Conservation (phyloP, 2,329 filamentous ascomycete genomes). For the Xylariaceae sp. region DNA sequence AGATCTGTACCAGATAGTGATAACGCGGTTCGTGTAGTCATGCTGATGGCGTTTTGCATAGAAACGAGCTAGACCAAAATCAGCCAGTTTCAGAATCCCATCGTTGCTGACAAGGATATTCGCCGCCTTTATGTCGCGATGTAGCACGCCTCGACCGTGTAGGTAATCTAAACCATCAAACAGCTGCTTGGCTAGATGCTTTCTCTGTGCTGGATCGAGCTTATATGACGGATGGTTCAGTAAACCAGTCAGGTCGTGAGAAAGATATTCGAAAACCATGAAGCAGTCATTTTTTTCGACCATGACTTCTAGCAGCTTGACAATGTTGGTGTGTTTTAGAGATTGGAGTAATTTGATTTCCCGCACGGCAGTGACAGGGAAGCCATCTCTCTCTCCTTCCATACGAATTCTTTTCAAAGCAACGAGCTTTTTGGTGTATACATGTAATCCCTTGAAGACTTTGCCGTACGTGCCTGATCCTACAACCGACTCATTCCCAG, state of each 20-base stretch:
- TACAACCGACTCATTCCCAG: slow-evolving; percentile 95
- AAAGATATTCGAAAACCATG: slow-evolving; percentile 99
- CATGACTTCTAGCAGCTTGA: slow-evolving; percentile 89
- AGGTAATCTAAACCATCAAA: slow-evolving; percentile 95
- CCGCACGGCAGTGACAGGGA: slow-evolving; percentile 86
- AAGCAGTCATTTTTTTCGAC: slow-evolving; percentile 98
- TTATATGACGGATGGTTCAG: slow-evolving; percentile 93
- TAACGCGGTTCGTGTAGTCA: slow-evolving; percentile 97
- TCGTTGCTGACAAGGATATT: slow-evolving; percentile 94
- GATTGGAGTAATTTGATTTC: slow-evolving; percentile 93
- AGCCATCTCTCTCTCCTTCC: slow-evolving; percentile 89
- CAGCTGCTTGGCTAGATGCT: slow-evolving; percentile 88
- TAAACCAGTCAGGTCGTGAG: slow-evolving; percentile 91
- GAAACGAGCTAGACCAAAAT: slow-evolving; percentile 95
- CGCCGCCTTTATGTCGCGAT: slow-evolving; percentile 97
- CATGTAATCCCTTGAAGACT: slow-evolving; percentile 90
- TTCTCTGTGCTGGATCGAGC: slow-evolving; percentile 83
- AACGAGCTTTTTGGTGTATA: slow-evolving; percentile 83
- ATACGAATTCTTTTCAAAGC: slow-evolving; percentile 90
- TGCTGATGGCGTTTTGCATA: slow-evolving; percentile 90
- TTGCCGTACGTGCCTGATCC: slow-evolving; percentile 96
- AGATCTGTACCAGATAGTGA: slow-evolving; percentile 97
- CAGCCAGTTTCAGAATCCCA: slow-evolving; percentile 87
- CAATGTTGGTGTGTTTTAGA: slow-evolving; percentile 78
- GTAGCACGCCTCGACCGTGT: slow-evolving; percentile 88